These are phyloP conservation scores for Acanthamoeba rhysodes DNA, from an alignment of 208 protist species.

Conservation along the genomic window DNA sequence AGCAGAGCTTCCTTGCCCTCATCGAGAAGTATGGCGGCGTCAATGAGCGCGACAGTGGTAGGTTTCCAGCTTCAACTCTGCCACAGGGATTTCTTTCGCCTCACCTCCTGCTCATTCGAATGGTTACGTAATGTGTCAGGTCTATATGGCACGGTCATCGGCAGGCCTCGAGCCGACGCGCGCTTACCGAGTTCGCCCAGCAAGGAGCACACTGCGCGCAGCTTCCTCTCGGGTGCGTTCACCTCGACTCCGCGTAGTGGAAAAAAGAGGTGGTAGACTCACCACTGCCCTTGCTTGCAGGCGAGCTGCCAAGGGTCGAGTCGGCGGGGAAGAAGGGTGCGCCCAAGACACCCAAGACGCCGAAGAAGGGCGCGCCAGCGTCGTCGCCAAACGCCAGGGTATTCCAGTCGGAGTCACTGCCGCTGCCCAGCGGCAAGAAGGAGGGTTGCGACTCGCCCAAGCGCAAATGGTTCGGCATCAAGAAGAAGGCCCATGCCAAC, in stretches of 20 bases:
- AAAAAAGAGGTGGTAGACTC: neutral
- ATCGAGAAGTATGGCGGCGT: conserved; percentile 50
- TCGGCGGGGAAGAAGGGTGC: neutral
- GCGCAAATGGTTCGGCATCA: conserved; percentile 48
- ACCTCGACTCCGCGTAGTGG: neutral
- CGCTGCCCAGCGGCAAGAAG: neutral
- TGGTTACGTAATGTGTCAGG: neutral
- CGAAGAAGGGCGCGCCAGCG: neutral
- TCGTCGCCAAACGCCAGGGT: neutral
- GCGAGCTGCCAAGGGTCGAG: neutral
- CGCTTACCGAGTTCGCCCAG: neutral
- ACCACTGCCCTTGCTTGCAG: neutral
- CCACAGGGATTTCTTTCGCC: neutral
- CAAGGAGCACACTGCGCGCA: conserved; percentile 7
- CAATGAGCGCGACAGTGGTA: conserved; percentile 11
- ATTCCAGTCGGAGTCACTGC: neutral
- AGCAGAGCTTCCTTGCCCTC: conserved; percentile 30
- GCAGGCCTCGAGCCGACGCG: neutral
- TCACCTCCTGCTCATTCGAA: neutral
- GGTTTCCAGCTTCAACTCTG: neutral
- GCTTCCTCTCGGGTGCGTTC: neutral
- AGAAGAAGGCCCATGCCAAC: neutral
- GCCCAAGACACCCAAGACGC: neutral
- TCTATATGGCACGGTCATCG: neutral
- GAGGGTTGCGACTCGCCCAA: neutral